Base-by-base conservation (phyloP, 768 basidiomycete species). In the Tephrocybe rancida region DNA sequence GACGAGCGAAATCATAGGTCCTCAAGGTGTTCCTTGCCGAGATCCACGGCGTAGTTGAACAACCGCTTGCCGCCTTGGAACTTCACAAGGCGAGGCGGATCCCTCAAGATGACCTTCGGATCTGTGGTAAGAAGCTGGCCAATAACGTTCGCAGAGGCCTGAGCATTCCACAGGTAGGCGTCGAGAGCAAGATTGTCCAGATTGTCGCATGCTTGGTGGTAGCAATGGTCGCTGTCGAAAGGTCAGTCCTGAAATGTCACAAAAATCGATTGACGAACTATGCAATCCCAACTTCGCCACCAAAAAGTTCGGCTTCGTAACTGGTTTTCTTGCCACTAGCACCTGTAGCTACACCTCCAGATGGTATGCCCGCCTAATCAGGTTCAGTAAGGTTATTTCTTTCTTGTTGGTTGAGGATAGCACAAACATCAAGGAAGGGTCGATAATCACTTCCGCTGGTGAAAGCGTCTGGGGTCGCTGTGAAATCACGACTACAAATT, bases 281-380 rank as follows among this genome's bases (percentile, higher is more conserved):
- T 18, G 61, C 63, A 25, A 65, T 63, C 39, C 63, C 66, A 38
- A 61, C 66, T 43, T 67, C 37, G 58, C 67, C 66, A 64, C 68
- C 69, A 63, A 52, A 43, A 27, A 55, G 39, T 21, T 50, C 51
- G 18, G 50, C 66, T 48, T 69, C 50, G n/a, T 64, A 57, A 5
- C 38, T 62, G 5, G 67, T 67, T 63, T 65, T 69, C 37, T 64
- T 51, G 18, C 59, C 68, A 42, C 68, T 68, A 18, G 67, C 65
- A 26, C 70, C 70, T 16, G 68, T 66, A 52, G 61, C 61, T 34
- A 71, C 57, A 29, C 70, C 68, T 21, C 70, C 70, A 38, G 68
- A 53, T 49, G 67, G 67, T 32, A 69, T 68, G 18, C 65, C 64
- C 34, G 41, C 52, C 55, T 58, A 34, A 37, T 6, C 9, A 34